These are phyloP conservation scores for Monosporozyma servazzii DNA, from an alignment of 805 yeast genomes.

Conservation along the genomic window DNA sequence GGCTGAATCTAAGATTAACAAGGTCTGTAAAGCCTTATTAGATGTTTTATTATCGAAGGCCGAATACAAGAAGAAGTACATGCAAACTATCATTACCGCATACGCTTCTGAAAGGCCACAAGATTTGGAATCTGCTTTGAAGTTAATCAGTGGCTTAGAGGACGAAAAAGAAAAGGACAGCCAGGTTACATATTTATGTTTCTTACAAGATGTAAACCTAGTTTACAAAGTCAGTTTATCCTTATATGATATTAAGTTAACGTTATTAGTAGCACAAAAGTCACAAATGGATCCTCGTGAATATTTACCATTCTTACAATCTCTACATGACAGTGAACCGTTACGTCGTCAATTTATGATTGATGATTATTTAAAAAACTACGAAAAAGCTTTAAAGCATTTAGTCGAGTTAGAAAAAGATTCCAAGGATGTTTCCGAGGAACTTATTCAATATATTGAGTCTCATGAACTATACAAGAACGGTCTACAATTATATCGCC, in stretches of 20 bases:
- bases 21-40: slow-evolving; percentile 64
- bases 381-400: slow-evolving; percentile 59
- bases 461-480: slow-evolving; percentile 59
- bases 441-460: slow-evolving; percentile 59
- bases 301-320: slow-evolving; percentile 83
- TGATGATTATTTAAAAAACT: slow-evolving; percentile 66
- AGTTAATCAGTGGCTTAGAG: slow-evolving; percentile 45
- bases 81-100: slow-evolving; percentile 80
- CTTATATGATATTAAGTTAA: slow-evolving; percentile 68
- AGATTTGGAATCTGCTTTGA: slow-evolving; percentile 64
- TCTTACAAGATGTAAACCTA: slow-evolving; percentile 79
- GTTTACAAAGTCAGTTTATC: slow-evolving; percentile 75
- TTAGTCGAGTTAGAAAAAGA: slow-evolving; percentile 40
- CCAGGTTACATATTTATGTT: slow-evolving; percentile 75
- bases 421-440: slow-evolving; percentile 35
- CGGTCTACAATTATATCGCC: slow-evolving; percentile 56
- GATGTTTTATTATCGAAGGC: slow-evolving; percentile 42
- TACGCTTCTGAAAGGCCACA: slow-evolving; percentile 90
- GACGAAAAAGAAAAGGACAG: slow-evolving; percentile 45
- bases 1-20: slow-evolving; percentile 54
- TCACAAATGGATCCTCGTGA: slow-evolving; percentile 98
- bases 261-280: slow-evolving; percentile 84
- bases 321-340: slow-evolving; percentile 57
- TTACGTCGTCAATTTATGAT: slow-evolving; percentile 64
- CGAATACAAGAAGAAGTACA: slow-evolving; percentile 44